Conservation (phyloP, 2,329 filamentous ascomycete species). For the Talaromyces sp. region DNA sequence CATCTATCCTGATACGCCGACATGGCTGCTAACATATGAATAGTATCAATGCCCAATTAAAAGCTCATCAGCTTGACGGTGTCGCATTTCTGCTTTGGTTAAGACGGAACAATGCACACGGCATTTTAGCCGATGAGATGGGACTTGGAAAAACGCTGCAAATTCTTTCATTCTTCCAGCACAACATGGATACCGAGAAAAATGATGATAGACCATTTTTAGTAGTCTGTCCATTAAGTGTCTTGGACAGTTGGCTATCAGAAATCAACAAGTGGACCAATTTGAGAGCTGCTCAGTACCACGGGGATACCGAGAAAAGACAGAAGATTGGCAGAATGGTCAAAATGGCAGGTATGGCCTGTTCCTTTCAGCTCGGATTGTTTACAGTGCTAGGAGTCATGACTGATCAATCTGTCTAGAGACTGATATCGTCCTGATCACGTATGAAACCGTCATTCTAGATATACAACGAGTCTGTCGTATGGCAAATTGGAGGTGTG, state of each 20-base stretch:
- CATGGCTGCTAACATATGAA: background rate
- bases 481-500: slow-evolving; percentile 49
- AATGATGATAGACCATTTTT: slow-evolving; percentile 19
- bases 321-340: slow-evolving; percentile 21
- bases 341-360: background rate
- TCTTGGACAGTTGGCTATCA: slow-evolving; percentile 46
- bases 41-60: slow-evolving; percentile 47
- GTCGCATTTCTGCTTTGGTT: slow-evolving; percentile 46
- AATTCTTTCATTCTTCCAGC: slow-evolving; percentile 41
- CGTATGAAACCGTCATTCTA: slow-evolving; percentile 45
- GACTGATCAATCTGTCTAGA: background rate
- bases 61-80: slow-evolving; percentile 49
- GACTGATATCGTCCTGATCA: slow-evolving; percentile 42
- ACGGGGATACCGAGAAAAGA: slow-evolving; percentile 43
- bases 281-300: slow-evolving; percentile 45
- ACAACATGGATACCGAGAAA: slow-evolving; percentile 38
- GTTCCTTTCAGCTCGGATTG: background rate
- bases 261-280: slow-evolving; percentile 46
- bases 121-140: slow-evolving; percentile 29
- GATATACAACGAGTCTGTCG: slow-evolving; percentile 48
- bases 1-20: background rate
- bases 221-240: slow-evolving; percentile 49
- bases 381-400: background rate
- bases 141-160: slow-evolving; percentile 29
- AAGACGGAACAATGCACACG: slow-evolving; percentile 22